Percentiles rank a stretch among this genome's conserved stretches.
phyloP scores from a whole-genome alignment of 306 rosid species.

The Cicer pinnatifidum region DNA sequence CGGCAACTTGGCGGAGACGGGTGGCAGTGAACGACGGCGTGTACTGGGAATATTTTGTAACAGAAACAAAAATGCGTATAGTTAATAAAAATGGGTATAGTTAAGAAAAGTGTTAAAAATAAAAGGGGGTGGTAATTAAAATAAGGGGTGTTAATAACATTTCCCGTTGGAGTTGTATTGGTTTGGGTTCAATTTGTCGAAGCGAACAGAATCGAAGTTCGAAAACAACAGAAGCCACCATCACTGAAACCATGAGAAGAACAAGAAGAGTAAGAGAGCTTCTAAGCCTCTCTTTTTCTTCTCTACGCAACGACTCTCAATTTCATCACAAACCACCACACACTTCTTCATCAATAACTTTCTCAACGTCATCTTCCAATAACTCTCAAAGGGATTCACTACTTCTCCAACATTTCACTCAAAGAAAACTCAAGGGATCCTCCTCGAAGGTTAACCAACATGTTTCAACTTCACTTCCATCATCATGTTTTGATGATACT shows the following conservation, averaged over 20 bases:
- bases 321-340: conserved; percentile 45
- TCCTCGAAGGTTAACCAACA: conserved; percentile 37
- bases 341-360: conserved; percentile 48
- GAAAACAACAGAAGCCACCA: neutral
- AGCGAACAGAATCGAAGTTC: neutral
- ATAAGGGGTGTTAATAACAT: too few relatives aligned
- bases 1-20: too few relatives aligned
- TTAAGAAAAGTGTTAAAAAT: too few relatives aligned
- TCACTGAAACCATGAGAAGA: conserved; percentile 45
- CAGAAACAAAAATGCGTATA: too few relatives aligned
- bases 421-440: conserved; percentile 72
- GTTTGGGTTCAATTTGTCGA: too few relatives aligned
- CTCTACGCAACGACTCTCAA: neutral
- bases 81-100: too few relatives aligned
- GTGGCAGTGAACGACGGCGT: too few relatives aligned
- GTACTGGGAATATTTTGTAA: too few relatives aligned
- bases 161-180: too few relatives aligned
- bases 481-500: neutral
- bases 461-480: conserved; percentile 10
- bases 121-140: too few relatives aligned
- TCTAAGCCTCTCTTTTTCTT: conserved; percentile 46
- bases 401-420: conserved; percentile 66
- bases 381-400: conserved; percentile 57
- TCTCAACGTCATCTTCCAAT: conserved; percentile 57
- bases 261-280: conserved; percentile 54